Base-by-base conservation (phyloP, 352 stramenopile genomes). In the Globisporangium apiculatum region DNA sequence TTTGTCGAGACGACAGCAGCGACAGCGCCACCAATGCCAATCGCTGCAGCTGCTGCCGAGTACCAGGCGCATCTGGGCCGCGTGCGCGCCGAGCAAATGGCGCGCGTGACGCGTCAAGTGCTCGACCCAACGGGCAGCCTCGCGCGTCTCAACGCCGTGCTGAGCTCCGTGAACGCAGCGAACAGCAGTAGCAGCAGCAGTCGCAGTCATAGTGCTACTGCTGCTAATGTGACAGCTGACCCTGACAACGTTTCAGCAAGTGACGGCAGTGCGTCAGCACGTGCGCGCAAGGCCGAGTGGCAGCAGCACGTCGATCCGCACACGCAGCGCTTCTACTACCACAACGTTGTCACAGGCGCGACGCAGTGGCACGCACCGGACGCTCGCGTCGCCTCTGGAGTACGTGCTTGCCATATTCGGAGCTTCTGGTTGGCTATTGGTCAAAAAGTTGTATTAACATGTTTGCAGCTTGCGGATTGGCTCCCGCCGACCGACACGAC, bases 221-320 rank as follows among this genome's bases (percentile, higher is more conserved):
- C 24, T 31, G 24, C 24, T 31, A 31, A 31, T 31, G 24, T 3
- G 24, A 3, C 24, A 31, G 24, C 24, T 31, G 24, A 31, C 24
- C 24, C 24, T 31, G 24, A 31, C 24, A 31, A 31, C 24, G 24
- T 31, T 3, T 31, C 24, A 31, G 24, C 24, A 31, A 31, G 24
- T 31, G 54, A 15, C n/a, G 58, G 31, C 12, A 37, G 14, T 45
- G 37, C 31, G 18, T 31, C n/a, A 48, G 18, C 15, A 5, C 6
- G 36, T 38, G 7, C 51, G 45, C 9, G 48, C 48, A 85, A 73
- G 60, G 64, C 72, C 40, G 74, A 89, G 51, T 95, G 86, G 86
- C 79, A 91, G 60, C 84, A 95, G 55, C 83, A 95, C 64, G 73
- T 86, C n/a, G 86, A 95, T 43, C 71, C 82, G 7, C 78, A 89